phyloP scores from a whole-genome alignment of 257 asterid genomes.

The Gynochthodes officinalis region DNA sequence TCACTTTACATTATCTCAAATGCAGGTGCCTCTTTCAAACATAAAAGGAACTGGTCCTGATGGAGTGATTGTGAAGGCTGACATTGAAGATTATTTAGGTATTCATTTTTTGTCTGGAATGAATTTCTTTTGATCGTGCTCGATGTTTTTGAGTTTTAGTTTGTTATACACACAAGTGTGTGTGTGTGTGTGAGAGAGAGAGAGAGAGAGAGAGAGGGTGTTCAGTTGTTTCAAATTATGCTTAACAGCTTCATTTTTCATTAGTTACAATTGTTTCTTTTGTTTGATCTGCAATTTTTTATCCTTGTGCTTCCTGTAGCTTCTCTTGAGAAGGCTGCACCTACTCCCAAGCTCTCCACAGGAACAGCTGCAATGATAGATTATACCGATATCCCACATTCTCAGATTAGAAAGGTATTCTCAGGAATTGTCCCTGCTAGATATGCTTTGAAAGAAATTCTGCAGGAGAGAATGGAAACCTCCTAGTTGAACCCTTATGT shows the following conservation, averaged over 20 bases:
- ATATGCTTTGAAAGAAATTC: not conserved
- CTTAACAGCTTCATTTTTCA: not conserved
- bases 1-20: conserved; percentile 16
- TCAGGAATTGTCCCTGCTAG: conserved; percentile 7
- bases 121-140: not conserved
- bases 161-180: not conserved
- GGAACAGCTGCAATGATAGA: conserved; percentile 43
- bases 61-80: conserved; percentile 93
- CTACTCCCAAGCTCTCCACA: conserved; percentile 55
- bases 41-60: conserved; percentile 97
- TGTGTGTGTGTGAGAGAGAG: not conserved
- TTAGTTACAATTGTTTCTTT: not conserved
- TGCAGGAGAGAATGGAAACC: not conserved
- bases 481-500: not conserved
- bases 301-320: conserved; percentile 41
- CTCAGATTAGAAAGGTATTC: conserved; percentile 93
- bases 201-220: too few species aligned
- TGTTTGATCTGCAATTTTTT: conserved; percentile 21
- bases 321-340: conserved; percentile 65
- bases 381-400: conserved; percentile 74
- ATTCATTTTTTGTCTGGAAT: conserved; percentile 21
- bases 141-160: conserved; percentile 3
- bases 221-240: not conserved
- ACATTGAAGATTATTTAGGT: conserved; percentile 92
- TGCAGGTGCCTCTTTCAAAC: conserved; percentile 70